Conservation (phyloP, 2,329 filamentous ascomycete species). For the Exophiala phaeomuriformis region DNA sequence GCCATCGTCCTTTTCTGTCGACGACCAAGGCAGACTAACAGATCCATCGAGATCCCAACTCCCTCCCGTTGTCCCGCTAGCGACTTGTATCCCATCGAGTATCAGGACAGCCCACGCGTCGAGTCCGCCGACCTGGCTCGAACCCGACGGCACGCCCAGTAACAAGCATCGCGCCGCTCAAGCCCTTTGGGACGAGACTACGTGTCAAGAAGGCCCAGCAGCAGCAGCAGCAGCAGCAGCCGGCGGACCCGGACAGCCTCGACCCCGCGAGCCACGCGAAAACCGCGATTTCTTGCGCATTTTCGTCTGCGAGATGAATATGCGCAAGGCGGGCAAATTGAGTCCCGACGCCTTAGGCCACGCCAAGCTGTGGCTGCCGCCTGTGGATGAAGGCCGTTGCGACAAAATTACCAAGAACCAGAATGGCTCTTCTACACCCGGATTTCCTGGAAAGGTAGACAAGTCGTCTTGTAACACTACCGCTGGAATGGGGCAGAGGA, state of each 20-base stretch:
- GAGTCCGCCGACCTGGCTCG: constrained; percentile 32
- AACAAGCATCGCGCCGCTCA: constrained; percentile 30
- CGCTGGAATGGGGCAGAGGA: no score
- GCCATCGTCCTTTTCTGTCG: not conserved
- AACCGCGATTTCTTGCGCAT: constrained; percentile 58
- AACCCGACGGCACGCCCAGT: constrained; percentile 26
- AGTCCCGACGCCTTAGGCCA: constrained; percentile 48
- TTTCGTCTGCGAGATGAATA: constrained; percentile 61
- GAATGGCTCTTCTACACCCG: no score
- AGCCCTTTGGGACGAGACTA: constrained; percentile 11
- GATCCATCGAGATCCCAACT: constrained; percentile 27
- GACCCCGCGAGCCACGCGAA: constrained; percentile 56
- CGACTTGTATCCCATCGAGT: constrained; percentile 47
- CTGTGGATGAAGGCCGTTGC: constrained; percentile 35
- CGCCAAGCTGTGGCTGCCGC: constrained; percentile 55
- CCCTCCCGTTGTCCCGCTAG: constrained; percentile 55
- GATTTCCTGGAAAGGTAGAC: no score
- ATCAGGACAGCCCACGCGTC: constrained; percentile 27
- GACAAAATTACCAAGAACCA: no score
- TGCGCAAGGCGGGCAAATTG: constrained; percentile 57
- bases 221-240: no score
- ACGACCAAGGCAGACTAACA: not conserved
- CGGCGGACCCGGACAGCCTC: constrained; percentile 29
- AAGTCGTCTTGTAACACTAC: no score
- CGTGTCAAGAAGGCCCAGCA: constrained; percentile 6